phyloP scores from a whole-genome alignment of 768 basidiomycete species.

The Boletales sp. region DNA sequence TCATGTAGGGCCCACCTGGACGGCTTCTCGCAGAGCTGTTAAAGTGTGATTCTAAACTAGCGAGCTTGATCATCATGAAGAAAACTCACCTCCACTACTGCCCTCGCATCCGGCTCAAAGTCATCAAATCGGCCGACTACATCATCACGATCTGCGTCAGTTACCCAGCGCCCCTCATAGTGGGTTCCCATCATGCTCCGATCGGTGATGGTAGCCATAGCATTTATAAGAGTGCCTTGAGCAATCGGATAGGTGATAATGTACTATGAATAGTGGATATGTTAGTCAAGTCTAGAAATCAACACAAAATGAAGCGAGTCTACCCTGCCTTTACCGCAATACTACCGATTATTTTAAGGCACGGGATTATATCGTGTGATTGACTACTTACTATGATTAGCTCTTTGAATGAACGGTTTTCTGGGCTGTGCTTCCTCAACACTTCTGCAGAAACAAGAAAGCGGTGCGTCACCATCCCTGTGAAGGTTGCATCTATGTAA shows the following conservation, averaged over 20 bases:
- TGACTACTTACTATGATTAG: too few relatives aligned
- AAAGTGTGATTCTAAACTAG: too few relatives aligned
- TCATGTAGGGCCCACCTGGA: constrained; percentile 45
- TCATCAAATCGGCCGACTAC: constrained; percentile 26
- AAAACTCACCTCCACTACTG: constrained; percentile 26
- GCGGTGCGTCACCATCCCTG: constrained; percentile 40
- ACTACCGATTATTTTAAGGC: constrained; percentile 15
- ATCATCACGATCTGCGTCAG: constrained; percentile 31
- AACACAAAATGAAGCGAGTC: neutral
- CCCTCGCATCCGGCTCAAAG: constrained; percentile 36
- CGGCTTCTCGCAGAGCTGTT: constrained; percentile 34
- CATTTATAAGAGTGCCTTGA: constrained; percentile 34
- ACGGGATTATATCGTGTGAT: neutral
- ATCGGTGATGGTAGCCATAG: constrained; percentile 30
- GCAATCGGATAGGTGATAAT: constrained; percentile 39
- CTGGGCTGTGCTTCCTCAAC: constrained; percentile 24
- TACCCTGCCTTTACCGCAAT: constrained; percentile 9
- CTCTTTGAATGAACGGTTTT: constrained; percentile 16
- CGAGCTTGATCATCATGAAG: too few relatives aligned
- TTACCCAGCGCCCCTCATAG: constrained; percentile 32
- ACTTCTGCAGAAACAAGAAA: constrained; percentile 32
- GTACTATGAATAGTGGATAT: constrained; percentile 26
- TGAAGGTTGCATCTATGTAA: constrained; percentile 34
- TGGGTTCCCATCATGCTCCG: constrained; percentile 25
- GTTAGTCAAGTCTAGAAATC: neutral